phyloP scores from a whole-genome alignment of 129 eudicot genomes.

The Saussurea involucrata region DNA sequence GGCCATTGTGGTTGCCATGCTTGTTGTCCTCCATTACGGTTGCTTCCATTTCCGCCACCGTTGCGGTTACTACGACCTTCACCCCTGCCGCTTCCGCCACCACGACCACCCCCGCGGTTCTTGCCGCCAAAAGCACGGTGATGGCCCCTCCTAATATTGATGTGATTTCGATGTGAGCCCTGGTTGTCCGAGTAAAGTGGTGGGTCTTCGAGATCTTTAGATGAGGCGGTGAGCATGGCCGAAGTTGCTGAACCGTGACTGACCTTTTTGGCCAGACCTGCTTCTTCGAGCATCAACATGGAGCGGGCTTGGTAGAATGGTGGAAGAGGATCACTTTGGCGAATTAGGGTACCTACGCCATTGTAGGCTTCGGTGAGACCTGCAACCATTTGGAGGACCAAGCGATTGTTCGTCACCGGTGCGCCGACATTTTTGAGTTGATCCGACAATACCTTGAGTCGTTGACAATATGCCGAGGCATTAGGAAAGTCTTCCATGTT shows the following conservation, averaged over 20 bases:
- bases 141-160: too few relatives aligned
- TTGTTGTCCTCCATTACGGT: neutral
- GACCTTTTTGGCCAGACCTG: too few relatives aligned
- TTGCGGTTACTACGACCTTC: neutral
- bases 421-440: neutral
- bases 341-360: neutral
- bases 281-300: neutral
- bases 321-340: neutral
- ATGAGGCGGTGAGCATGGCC: too few relatives aligned
- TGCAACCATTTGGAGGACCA: neutral
- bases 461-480: neutral
- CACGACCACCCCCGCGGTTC: too few relatives aligned
- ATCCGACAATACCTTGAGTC: neutral
- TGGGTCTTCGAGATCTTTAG: neutral
- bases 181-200: neutral
- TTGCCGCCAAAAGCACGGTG: too few relatives aligned
- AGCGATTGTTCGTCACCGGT: constrained; percentile 3
- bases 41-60: neutral
- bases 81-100: too few relatives aligned
- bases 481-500: neutral
- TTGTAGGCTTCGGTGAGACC: neutral
- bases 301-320: neutral
- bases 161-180: too few relatives aligned
- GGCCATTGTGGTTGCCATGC: neutral
- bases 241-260: too few relatives aligned